Evolutionary conservation across 2,329 filamentous ascomycete genomes (phyloP).

Genomic region (Hymenoscyphus occultus): DNA sequence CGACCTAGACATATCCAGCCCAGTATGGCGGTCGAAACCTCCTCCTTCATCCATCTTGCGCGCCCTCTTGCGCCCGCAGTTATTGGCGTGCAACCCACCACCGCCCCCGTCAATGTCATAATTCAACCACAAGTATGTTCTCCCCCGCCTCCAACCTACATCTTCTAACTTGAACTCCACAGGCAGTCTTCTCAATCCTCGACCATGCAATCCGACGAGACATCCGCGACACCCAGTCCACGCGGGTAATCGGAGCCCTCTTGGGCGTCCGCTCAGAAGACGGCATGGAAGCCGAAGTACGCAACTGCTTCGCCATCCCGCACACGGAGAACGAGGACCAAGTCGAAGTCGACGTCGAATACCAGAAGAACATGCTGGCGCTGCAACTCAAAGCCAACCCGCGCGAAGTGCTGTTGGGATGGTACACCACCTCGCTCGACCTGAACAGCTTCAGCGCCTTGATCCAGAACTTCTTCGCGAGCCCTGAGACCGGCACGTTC

Average conservation of each 20-base stretch:
- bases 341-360: conserved; percentile 99
- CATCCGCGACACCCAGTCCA: conserved; percentile 67
- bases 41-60: conserved; percentile 91
- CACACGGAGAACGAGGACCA: conserved; percentile 98
- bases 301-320: conserved; percentile 94
- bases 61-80: conserved; percentile 82
- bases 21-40: conserved; percentile 74
- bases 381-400: conserved; percentile 92
- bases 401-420: conserved; percentile 90
- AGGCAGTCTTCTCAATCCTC: conserved; percentile 74
- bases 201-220: conserved; percentile 87
- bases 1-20: conserved; percentile 36
- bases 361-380: conserved; percentile 98
- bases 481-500: conserved; percentile 94
- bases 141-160: neutral
- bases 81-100: conserved; percentile 76
- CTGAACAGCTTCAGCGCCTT: conserved; percentile 98
- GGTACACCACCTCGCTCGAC: conserved; percentile 97
- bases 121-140: conserved; percentile 86
- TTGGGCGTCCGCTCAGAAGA: conserved; percentile 93
- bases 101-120: conserved; percentile 87
- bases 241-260: conserved; percentile 94
- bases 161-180: conserved; percentile 28
- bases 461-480: conserved; percentile 99
- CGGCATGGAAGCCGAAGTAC: conserved; percentile 92